Conservation (phyloP, 139 green algal genomes). For the Chlamydomonas sphaeroides region DNA sequence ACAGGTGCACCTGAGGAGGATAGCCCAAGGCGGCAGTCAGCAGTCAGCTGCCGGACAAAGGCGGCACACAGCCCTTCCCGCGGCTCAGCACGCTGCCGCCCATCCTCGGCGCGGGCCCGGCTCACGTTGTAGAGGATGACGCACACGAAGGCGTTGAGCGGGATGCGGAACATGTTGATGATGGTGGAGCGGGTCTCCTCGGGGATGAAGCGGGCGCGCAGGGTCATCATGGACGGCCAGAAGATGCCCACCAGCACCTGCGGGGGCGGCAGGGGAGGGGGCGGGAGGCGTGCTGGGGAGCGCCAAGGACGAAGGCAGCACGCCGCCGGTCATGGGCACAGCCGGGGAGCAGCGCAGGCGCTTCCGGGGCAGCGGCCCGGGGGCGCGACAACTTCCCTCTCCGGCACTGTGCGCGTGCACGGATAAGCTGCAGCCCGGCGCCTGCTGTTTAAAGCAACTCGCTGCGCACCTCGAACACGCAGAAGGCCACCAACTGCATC, state of each 20-base stretch:
- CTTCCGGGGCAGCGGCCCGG: not conserved
- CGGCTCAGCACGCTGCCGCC: not conserved
- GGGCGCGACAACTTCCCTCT: too few species aligned
- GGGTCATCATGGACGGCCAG: slow-evolving; percentile 98
- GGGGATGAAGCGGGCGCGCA: slow-evolving; percentile 91
- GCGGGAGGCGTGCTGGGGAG: too few species aligned
- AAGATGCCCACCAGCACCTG: slow-evolving; percentile 86
- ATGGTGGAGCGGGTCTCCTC: slow-evolving; percentile 96
- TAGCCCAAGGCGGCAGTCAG: too few species aligned
- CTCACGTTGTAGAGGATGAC: slow-evolving; percentile 68
- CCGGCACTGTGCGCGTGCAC: too few species aligned
- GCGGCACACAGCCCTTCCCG: too few species aligned
- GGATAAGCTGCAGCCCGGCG: too few species aligned
- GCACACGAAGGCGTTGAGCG: slow-evolving; percentile 98
- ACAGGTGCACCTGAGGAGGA: slow-evolving; percentile 64
- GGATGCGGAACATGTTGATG: slow-evolving; percentile 98
- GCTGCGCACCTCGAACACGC: slow-evolving; percentile 89
- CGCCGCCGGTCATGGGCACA: too few species aligned
- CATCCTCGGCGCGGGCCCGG: not conserved
- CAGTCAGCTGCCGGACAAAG: too few species aligned
- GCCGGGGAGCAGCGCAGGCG: too few species aligned
- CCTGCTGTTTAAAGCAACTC: too few species aligned
- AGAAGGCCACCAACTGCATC: slow-evolving; percentile 92
- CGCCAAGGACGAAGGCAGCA: not conserved
- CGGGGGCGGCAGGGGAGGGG: too few species aligned